phyloP scores from a whole-genome alignment of 768 basidiomycete species.

The Dentipellis sp. region DNA sequence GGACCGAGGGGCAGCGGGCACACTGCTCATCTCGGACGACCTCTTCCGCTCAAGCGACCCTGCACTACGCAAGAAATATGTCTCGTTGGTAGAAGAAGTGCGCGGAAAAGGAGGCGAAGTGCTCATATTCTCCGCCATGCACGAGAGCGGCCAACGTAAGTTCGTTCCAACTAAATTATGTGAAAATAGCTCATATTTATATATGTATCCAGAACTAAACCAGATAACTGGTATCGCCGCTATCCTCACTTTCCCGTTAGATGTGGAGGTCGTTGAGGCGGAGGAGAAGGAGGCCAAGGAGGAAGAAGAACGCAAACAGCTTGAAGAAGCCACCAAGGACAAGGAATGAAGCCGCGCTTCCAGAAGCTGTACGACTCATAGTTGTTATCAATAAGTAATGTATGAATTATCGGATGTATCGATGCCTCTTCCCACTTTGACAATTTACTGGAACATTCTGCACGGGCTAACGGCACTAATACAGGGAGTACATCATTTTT shows the following conservation, averaged over 20 bases:
- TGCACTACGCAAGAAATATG: constrained; percentile 69
- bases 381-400: no score
- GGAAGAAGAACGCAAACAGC: constrained; percentile 18
- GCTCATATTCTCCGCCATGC: constrained; percentile 98
- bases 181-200: background rate
- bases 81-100: constrained; percentile 81
- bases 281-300: constrained; percentile 76
- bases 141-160: constrained; percentile 96
- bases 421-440: background rate
- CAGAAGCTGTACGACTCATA: background rate
- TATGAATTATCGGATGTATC: background rate
- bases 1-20: constrained; percentile 89
- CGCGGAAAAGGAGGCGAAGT: constrained; percentile 87
- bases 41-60: constrained; percentile 87
- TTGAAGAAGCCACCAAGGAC: background rate
- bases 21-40: constrained; percentile 89
- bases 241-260: constrained; percentile 90
- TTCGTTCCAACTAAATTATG: constrained; percentile 8
- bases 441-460: background rate
- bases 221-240: constrained; percentile 93
- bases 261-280: constrained; percentile 89
- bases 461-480: no score
- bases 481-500: no score
- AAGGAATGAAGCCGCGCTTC: background rate
- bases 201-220: constrained; percentile 66